Base-by-base conservation (phyloP, 2,329 filamentous ascomycete species). In the Pseudogymnoascus sp. region DNA sequence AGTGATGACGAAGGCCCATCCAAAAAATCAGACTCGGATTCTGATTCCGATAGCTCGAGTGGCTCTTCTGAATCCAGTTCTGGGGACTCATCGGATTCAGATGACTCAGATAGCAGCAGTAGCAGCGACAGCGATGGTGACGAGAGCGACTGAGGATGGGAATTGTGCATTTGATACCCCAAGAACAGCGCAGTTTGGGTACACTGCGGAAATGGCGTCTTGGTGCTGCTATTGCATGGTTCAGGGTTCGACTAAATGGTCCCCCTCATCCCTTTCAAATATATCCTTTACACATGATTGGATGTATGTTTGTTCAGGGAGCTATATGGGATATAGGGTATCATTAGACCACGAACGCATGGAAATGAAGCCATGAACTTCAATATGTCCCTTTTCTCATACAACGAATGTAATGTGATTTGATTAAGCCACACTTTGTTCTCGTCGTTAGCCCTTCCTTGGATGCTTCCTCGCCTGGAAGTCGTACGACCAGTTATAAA, bases 11-110 rank as follows among this genome's bases (percentile, higher is more conserved):
- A 60, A 31, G 31, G 60, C 29, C 36, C 48, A n/a, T 33, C 62
- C 29, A 25, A 59, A 15, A 61, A 52, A 13, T 27, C 21, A 3
- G 37, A 37, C 8, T n/a, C 21, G 9, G 60, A 62, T 13, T 61
- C 58, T 12, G 58, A 45, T 48, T 52, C 62, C 10, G 65, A 64
- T n/a, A 70, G 68, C 60, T 69, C 69, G 12, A 69, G 68, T 55
- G 67, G 67, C 60, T 66, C 67, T 10, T 70, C 69, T 15, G 62
- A 42, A 3, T 69, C 68, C 7, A 62, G 62, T 18, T 55, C 45
- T 12, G 7, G 66, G 2, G 65, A 63, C 15, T 65, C 63, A 5
- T 65, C 64, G 55, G 64, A 67, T 6, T 65, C 65, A n/a, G 68
- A 69, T 12, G 64, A 59, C 60, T 60, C 52, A 15, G 61, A 60